Evolutionary conservation across 73 alveolate species (phyloP), one percentile per base, ranked within the genome.

Genomic region (Paraurostyla sp.): DNA sequence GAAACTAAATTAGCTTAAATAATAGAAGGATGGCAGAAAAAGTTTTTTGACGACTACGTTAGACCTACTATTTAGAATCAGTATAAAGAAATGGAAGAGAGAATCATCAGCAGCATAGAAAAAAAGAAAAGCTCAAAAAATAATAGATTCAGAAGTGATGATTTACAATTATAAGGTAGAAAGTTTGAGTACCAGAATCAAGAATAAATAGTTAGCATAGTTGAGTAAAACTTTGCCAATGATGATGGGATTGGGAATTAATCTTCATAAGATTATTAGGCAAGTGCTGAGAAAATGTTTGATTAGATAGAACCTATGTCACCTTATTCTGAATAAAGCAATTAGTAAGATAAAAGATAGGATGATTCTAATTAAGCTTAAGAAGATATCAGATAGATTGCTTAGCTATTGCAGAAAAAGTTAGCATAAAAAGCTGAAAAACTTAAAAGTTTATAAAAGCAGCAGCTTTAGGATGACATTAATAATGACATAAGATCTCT

Each of bases 11-110:
- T 73, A 16, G 9, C 42, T 13, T 22, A n/a, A 16, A 25, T 73
- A 3, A 73, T 73, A 3, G 86, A 73, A 27, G 27, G 46, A 23
- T 73, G 86, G 86, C 27, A 73, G 46, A 73, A 73, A 50, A 41
- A 73, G 20, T 73, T 73, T 49, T 73, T 48, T 45, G 86, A 43
- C 42, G 71, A 73, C 16, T 73, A 73, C 52, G 20, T 73, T 4
- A 25, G 46, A 46, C 86, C 86, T 15, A 45, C 49, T 23, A 29
- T 73, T 25, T 13, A 33, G 32, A 46, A 73, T 4, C 33, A 73
- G 20, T 73, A 73, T 48, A 15, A 73, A 71, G 33, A 73, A 25
- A 73, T 73, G 82, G 82, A 65, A 30, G 16, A 65, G 42, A 65
- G 41, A 65, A 65, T 65, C 6, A 65, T 65, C 23, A 13, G 35